Evolutionary conservation across 768 basidiomycete species (phyloP).

Genomic region (Boletus pseudo-olivaceus): DNA sequence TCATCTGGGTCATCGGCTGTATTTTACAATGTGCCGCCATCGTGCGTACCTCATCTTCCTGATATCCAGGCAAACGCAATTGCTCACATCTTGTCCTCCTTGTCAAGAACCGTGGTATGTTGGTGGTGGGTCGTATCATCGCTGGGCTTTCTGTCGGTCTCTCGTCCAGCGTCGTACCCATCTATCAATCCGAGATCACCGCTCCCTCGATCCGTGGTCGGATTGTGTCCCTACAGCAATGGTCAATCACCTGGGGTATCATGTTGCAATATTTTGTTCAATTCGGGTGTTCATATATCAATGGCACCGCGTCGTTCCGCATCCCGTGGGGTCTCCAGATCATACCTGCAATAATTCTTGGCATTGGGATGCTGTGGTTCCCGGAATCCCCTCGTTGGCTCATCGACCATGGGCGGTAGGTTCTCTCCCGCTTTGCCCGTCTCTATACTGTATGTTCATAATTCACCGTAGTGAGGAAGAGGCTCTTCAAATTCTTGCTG

Average conservation of each 20-base stretch:
- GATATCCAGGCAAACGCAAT: neutral
- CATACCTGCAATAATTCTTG: slow-evolving; percentile 72
- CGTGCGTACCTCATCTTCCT: slow-evolving; percentile 24
- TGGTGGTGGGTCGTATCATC: slow-evolving; percentile 66
- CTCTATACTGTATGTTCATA: neutral
- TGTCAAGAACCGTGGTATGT: slow-evolving; percentile 64
- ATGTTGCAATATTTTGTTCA: slow-evolving; percentile 73
- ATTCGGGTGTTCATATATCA: slow-evolving; percentile 67
- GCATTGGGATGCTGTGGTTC: slow-evolving; percentile 63
- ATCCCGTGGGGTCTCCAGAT: slow-evolving; percentile 79
- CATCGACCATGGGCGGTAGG: slow-evolving; percentile 54
- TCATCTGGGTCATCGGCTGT: slow-evolving; percentile 71
- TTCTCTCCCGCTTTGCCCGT: neutral
- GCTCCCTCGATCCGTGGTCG: slow-evolving; percentile 69
- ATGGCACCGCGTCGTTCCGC: slow-evolving; percentile 69
- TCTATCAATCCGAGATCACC: slow-evolving; percentile 76
- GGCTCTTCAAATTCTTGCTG: slow-evolving; percentile 69
- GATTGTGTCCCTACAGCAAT: slow-evolving; percentile 75
- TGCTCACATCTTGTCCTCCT: neutral
- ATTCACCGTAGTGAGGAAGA: slow-evolving; percentile 38
- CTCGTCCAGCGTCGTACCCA: slow-evolving; percentile 62
- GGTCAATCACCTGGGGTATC: slow-evolving; percentile 79
- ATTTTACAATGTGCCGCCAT: slow-evolving; percentile 64
- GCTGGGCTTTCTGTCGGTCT: slow-evolving; percentile 67
- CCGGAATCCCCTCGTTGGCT: slow-evolving; percentile 74